These are phyloP conservation scores for Ceratocystis alfenasii DNA, from an alignment of 2,329 filamentous ascomycete genomes.

Conservation along the genomic window DNA sequence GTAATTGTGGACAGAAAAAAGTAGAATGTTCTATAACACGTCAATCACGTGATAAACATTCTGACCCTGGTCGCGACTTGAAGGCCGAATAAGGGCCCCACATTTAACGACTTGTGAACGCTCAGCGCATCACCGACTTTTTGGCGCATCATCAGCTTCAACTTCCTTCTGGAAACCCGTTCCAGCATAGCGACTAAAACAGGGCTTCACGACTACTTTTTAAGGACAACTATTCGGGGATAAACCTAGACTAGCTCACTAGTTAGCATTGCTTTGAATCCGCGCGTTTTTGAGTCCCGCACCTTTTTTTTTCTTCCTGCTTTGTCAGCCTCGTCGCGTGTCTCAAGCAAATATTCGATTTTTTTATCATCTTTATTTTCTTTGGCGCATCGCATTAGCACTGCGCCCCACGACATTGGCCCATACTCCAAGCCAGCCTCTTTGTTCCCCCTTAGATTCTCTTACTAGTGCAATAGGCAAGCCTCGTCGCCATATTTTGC, in stretches of 20 bases:
- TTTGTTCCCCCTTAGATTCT: neutral
- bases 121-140: neutral
- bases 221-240: neutral
- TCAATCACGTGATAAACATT: neutral
- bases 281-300: neutral
- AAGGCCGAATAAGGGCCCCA: neutral
- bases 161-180: neutral
- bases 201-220: neutral
- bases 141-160: constrained; percentile 5
- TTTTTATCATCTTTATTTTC: constrained; percentile 3
- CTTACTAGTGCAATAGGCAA: neutral
- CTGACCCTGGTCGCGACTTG: neutral
- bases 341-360: constrained; percentile 6
- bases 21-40: too few relatives aligned
- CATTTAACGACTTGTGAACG: neutral
- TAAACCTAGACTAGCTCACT: neutral
- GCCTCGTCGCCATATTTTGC: neutral
- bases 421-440: too few relatives aligned
- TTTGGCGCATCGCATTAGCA: constrained; percentile 4
- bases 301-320: neutral
- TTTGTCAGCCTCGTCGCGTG: constrained; percentile 18
- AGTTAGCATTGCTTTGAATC: neutral
- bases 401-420: neutral
- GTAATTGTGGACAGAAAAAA: too few relatives aligned
- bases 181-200: neutral